Base-by-base conservation (phyloP, 2,329 filamentous ascomycete species). In the Myriosclerotinia curreyana region DNA sequence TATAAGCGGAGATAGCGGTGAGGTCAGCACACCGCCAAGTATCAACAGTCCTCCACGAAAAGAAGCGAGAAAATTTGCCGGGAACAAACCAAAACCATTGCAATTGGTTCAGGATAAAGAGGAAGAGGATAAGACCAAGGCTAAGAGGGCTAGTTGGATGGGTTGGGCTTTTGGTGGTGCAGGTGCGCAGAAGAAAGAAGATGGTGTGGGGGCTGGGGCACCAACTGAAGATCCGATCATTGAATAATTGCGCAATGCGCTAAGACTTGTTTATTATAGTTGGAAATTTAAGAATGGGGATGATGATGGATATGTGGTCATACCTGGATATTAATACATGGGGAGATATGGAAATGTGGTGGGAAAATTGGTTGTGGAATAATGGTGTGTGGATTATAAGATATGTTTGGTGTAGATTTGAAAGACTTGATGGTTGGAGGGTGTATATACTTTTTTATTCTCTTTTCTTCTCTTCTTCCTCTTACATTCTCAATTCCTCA, bases 41-140 rank as follows among this genome's bases (percentile, higher is more conserved):
- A 50, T 73, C 68, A 75, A 77, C 60, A 86, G 77, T 69, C 84
- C 84, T 36, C 85, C 85, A 20, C 80, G 85, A 54, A 73, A 86
- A 72, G 84, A 85, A 75, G 79, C 79, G 65, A 84, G 81, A 46
- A 85, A 82, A 1, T 85, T 84, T 64, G 84, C 83, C 5, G 86
- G 86, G 52, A 88, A 87, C 72, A 95, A 95, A 77, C 87, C 96
- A 65, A 84, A 93, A 44, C 94, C 94, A 8, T 79, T 99, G 69
- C 84, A 94, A 20, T 82, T 99, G 38, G 92, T 98, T 54, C 90
- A 95, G 77, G 91, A 96, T 78, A 78, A 76, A 60, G 78, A 78
- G 63, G 72, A 74, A 53, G 77, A 79, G 66, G 80, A 81, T 70
- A 74, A 75, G 25, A 76, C 79, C 60, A 75, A 73, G 40, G 83